Conservation (phyloP, 2,329 filamentous ascomycete genomes). For the Aspergillus sp. region DNA sequence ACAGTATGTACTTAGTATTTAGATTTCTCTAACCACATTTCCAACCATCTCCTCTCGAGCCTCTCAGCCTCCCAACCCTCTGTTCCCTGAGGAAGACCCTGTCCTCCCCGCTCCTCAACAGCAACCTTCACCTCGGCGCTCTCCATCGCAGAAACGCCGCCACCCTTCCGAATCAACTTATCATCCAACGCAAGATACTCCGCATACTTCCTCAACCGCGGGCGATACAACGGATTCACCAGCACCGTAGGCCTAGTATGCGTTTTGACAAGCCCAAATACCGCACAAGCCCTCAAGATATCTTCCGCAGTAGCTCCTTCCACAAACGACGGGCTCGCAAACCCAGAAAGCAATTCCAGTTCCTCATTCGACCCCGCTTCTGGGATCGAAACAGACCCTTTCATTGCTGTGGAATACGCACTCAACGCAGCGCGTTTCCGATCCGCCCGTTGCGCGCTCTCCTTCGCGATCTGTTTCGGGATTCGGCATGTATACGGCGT, state of each 20-base stretch:
- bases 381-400: conserved; percentile 16
- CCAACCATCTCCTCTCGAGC: conserved; percentile 38
- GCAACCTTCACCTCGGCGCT: conserved; percentile 67
- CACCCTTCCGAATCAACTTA: conserved; percentile 61
- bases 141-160: conserved; percentile 60
- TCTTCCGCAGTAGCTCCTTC: conserved; percentile 21
- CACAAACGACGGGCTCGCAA: conserved; percentile 23
- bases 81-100: conserved; percentile 28
- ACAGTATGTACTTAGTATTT: background rate
- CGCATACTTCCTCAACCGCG: conserved; percentile 55
- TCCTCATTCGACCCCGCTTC: conserved; percentile 22
- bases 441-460: conserved; percentile 54
- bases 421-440: conserved; percentile 29
- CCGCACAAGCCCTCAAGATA: conserved; percentile 36
- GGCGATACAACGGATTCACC: conserved; percentile 49
- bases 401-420: conserved; percentile 20
- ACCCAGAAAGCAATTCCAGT: conserved; percentile 30
- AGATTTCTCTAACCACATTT: conserved; percentile 31
- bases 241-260: conserved; percentile 46
- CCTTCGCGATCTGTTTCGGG: conserved; percentile 67
- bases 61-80: conserved; percentile 26
- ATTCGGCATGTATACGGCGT: conserved; percentile 83
- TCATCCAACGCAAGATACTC: conserved; percentile 71
- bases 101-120: conserved; percentile 65
- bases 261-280: conserved; percentile 32